phyloP scores from a whole-genome alignment of 495 filamentous ascomycete species.

The Penicillium dipodomyicola region DNA sequence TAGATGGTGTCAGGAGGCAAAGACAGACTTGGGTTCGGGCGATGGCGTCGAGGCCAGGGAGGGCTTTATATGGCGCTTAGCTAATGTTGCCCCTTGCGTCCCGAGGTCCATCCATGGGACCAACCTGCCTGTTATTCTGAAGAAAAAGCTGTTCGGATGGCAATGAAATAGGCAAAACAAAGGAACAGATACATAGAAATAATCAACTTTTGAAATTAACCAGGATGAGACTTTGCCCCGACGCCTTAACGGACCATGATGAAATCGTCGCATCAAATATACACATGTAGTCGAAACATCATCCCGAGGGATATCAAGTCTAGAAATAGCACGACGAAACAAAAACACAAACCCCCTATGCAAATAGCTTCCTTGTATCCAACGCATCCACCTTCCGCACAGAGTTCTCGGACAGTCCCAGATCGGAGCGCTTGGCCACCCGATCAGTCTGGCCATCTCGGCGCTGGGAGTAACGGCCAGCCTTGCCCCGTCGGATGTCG shows the following conservation, averaged over 20 bases:
- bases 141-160: neutral
- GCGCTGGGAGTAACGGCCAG: constrained; percentile 68
- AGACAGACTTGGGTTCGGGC: neutral
- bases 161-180: neutral
- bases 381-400: constrained; percentile 64
- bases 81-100: constrained; percentile 20
- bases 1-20: constrained; percentile 10
- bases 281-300: constrained; percentile 37
- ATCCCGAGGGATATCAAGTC: constrained; percentile 38
- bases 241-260: constrained; percentile 44
- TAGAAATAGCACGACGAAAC: constrained; percentile 25
- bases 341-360: constrained; percentile 42
- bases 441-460: constrained; percentile 70
- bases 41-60: neutral
- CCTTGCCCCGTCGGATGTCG: constrained; percentile 71
- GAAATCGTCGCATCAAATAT: constrained; percentile 43
- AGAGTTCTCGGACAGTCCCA: constrained; percentile 70
- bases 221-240: constrained; percentile 32
- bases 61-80: constrained; percentile 19
- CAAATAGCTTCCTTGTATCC: constrained; percentile 80
- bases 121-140: neutral
- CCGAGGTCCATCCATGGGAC: neutral
- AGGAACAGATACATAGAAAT: constrained; percentile 1
- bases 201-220: constrained; percentile 28
- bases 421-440: constrained; percentile 66